Evolutionary conservation across 192 early-diverging fungal genomes (phyloP), one percentile per base, ranked within the genome.

Genomic region (Coemansia umbellata): DNA sequence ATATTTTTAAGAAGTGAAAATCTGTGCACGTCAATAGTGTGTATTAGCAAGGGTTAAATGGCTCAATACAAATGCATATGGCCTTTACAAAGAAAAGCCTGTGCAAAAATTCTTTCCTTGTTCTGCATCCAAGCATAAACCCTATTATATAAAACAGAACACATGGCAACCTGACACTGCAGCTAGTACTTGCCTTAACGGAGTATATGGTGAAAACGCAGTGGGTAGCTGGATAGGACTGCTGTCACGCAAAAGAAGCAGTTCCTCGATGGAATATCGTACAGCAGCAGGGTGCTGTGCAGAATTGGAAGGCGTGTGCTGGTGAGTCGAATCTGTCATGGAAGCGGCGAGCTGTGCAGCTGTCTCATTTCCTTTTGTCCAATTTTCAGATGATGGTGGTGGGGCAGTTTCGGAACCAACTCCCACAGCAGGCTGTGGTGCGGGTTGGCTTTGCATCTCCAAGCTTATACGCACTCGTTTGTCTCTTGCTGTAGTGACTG

Each of bases 101-200:
- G n/a, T n/a, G n/a, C n/a, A n/a, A n/a, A n/a, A n/a, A n/a, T n/a
- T n/a, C n/a, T n/a, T n/a, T n/a, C n/a, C n/a, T n/a, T n/a, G n/a
- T n/a, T n/a, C n/a, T n/a, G n/a, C n/a, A n/a, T n/a, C n/a, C n/a
- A n/a, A n/a, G n/a, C n/a, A n/a, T n/a, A n/a, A n/a, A n/a, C n/a
- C n/a, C n/a, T n/a, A n/a, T n/a, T n/a, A n/a, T n/a, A n/a, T n/a
- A n/a, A n/a, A n/a, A n/a, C n/a, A n/a, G n/a, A n/a, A n/a, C n/a
- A n/a, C n/a, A n/a, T n/a, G n/a, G n/a, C n/a, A n/a, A n/a, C n/a
- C n/a, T n/a, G n/a, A n/a, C n/a, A n/a, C n/a, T n/a, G n/a, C n/a
- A n/a, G n/a, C n/a, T n/a, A n/a, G 10, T 14, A 15, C 72, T 68
- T 75, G 63, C 72, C 66, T 76, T 9, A 69, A 48, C 22, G 66